A percentile compares a stretch with the other conserved stretches of the same genome.
These are phyloP conservation scores for Pythium aphanidermatum DNA, from an alignment of 352 stramenopile species.

Conservation along the genomic window DNA sequence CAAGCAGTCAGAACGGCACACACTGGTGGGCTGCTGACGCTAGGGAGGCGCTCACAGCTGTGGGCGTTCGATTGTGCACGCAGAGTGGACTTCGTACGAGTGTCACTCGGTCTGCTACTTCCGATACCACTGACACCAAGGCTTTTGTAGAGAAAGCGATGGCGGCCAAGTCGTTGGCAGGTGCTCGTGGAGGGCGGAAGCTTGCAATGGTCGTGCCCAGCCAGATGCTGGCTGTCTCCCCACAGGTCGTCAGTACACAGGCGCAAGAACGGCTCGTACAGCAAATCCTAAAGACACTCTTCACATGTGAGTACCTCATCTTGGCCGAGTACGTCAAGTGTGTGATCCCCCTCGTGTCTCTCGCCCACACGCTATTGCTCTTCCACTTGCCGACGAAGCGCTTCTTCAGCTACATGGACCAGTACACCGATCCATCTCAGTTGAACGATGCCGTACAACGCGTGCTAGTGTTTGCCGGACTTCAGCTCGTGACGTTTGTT, in stretches of 20 bases:
- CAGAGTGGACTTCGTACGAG: slow-evolving; percentile 12
- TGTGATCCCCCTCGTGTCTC: slow-evolving; percentile 23
- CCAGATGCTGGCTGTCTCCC: background rate
- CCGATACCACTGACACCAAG: slow-evolving; percentile 9
- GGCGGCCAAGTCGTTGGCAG: background rate
- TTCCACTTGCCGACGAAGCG: slow-evolving; percentile 22
- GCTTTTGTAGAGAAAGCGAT: slow-evolving; percentile 1
- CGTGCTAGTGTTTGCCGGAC: slow-evolving; percentile 14
- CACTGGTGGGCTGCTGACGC: too few relatives aligned
- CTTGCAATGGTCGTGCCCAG: slow-evolving; percentile 1
- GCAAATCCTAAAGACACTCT: slow-evolving; percentile 18
- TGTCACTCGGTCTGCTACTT: slow-evolving; percentile 7
- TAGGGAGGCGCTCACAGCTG: slow-evolving; percentile 6
- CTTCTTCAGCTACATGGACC: slow-evolving; percentile 25
- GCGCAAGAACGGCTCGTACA: slow-evolving; percentile 16
- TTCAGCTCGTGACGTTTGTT: slow-evolving; percentile 25
- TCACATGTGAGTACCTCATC: slow-evolving; percentile 27
- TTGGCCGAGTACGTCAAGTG: slow-evolving; percentile 37
- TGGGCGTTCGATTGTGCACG: slow-evolving; percentile 8
- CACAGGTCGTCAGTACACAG: slow-evolving; percentile 9
- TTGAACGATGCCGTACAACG: slow-evolving; percentile 1
- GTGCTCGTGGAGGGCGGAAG: slow-evolving; percentile 1
- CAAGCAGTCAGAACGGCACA: too few relatives aligned
- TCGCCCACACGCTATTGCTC: slow-evolving; percentile 24
- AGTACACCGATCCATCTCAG: slow-evolving; percentile 2